These are phyloP conservation scores for Xylaria castorea DNA, from an alignment of 495 filamentous ascomycete species.

Conservation along the genomic window DNA sequence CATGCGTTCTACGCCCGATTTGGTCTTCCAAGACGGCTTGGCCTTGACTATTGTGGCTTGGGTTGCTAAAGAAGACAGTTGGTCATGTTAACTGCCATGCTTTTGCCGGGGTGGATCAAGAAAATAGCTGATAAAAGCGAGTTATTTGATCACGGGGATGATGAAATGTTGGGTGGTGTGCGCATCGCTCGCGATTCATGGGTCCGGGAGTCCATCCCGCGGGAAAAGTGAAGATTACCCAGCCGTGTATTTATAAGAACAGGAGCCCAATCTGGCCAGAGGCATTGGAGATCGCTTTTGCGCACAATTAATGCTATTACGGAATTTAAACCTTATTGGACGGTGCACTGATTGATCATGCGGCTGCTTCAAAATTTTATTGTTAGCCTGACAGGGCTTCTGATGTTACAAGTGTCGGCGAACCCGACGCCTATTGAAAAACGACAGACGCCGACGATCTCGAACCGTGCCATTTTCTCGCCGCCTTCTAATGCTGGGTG, in stretches of 20 bases:
- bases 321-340: neutral
- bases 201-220: neutral
- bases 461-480: slow-evolving; percentile 48
- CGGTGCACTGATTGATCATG: neutral
- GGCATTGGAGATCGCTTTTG: neutral
- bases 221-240: slow-evolving; percentile 14
- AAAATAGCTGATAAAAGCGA: neutral
- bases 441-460: slow-evolving; percentile 30
- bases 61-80: neutral
- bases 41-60: neutral
- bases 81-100: too few species aligned
- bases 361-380: neutral
- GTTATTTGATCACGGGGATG: neutral
- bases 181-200: neutral
- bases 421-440: slow-evolving; percentile 14
- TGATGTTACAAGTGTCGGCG: neutral
- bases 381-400: slow-evolving; percentile 5
- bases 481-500: slow-evolving; percentile 49
- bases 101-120: neutral
- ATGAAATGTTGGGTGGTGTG: neutral
- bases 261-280: neutral
- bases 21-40: neutral
- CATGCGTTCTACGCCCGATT: neutral
- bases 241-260: neutral
- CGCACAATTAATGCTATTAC: neutral